A percentile compares a stretch with the other conserved stretches of the same genome.
These are phyloP conservation scores for Trifolium subterraneum DNA, from an alignment of 306 rosid species.

Conservation along the genomic window DNA sequence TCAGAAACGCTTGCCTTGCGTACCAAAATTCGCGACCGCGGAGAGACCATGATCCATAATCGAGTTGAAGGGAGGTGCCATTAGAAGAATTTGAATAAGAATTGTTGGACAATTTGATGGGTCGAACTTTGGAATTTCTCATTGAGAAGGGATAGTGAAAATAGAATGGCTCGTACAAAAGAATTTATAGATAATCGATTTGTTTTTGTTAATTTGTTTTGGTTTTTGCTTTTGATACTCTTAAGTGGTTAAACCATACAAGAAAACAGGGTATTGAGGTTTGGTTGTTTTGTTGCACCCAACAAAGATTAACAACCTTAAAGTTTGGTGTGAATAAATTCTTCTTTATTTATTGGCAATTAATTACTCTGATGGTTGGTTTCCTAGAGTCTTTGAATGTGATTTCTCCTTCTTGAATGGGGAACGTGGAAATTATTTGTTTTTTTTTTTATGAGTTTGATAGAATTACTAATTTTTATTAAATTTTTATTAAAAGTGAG, in stretches of 20 bases:
- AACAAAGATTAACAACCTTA: constrained; percentile 32
- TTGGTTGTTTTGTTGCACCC: constrained; percentile 54
- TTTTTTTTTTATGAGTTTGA: no score
- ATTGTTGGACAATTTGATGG: constrained; percentile 29
- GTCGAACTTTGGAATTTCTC: constrained; percentile 49
- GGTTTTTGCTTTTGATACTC: not conserved
- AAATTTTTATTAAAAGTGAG: no score
- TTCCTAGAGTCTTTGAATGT: not conserved
- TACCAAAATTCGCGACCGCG: constrained; percentile 54
- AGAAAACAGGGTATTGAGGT: constrained; percentile 36
- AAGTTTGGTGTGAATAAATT: constrained; percentile 32
- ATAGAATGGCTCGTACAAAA: not conserved
- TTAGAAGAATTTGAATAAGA: not conserved
- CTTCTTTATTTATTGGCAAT: not conserved
- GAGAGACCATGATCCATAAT: constrained; percentile 37
- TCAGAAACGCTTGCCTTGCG: constrained; percentile 59
- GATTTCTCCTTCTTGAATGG: constrained; percentile 6
- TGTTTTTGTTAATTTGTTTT: constrained; percentile 16
- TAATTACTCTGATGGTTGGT: not conserved
- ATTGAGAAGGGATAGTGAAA: constrained; percentile 16
- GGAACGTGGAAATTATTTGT: no score
- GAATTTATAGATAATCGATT: constrained; percentile 10
- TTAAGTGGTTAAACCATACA: constrained; percentile 47
- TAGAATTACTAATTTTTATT: no score
- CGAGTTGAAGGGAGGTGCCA: constrained; percentile 19